Conservation (phyloP, 208 protist genomes). For the Trypanosoma melophagium region DNA sequence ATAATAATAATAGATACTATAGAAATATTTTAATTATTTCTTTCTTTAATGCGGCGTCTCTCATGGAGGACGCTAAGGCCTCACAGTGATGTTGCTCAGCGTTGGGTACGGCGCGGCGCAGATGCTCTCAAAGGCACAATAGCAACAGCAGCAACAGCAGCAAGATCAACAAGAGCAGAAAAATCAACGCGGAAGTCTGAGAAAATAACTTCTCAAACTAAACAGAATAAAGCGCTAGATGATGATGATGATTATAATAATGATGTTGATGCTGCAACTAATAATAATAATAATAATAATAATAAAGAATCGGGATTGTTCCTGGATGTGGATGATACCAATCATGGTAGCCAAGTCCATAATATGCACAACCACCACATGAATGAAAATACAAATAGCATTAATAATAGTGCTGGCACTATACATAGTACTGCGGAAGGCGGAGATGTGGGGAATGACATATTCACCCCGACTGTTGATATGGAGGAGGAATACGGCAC, state of each 20-base stretch:
- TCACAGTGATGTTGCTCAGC: not conserved
- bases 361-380: too few species aligned
- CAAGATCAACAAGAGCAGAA: not conserved
- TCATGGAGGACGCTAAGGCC: not conserved
- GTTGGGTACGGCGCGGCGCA: not conserved
- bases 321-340: too few species aligned
- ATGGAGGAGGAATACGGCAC: constrained; percentile 19
- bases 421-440: constrained; percentile 24
- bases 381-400: not conserved
- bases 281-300: too few species aligned
- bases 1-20: not conserved
- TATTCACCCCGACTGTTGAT: constrained; percentile 33
- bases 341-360: too few species aligned
- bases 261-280: too few species aligned
- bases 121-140: not conserved
- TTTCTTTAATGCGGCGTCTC: constrained; percentile 16
- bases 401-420: constrained; percentile 2
- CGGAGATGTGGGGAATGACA: constrained; percentile 20
- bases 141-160: not conserved
- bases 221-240: too few species aligned
- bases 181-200: not conserved
- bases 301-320: too few species aligned
- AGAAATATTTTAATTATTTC: constrained; percentile 4
- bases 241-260: too few species aligned
- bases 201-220: too few species aligned